A percentile compares a stretch with the other conserved stretches of the same genome.
Evolutionary conservation across 345 rosid species (phyloP).

Genomic region (Eucalyptus cloeziana): DNA sequence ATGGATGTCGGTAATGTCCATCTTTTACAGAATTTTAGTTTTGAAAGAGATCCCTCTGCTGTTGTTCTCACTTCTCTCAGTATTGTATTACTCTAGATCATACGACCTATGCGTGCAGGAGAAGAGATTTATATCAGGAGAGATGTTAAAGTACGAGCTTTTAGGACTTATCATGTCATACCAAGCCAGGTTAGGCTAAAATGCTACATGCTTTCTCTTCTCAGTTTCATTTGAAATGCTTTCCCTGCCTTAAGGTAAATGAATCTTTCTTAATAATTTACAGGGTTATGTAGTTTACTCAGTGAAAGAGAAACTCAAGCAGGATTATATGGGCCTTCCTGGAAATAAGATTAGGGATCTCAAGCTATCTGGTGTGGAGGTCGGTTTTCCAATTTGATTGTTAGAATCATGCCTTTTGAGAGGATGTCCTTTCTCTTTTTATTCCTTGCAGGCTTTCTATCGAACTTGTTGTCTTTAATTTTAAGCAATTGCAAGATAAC

Average conservation of each 20-base stretch:
- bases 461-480: neutral
- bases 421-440: neutral
- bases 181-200: conserved; percentile 57
- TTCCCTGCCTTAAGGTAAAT: neutral
- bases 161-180: conserved; percentile 82
- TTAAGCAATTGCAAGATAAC: neutral
- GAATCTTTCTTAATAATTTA: neutral
- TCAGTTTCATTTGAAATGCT: neutral
- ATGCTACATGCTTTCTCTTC: neutral
- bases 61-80: neutral
- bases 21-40: neutral
- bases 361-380: conserved; percentile 84
- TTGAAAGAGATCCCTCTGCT: neutral
- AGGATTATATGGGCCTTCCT: conserved; percentile 64
- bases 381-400: conserved; percentile 7
- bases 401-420: neutral
- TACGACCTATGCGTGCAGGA: conserved; percentile 35
- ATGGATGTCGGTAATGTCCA: conserved; percentile 67
- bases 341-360: conserved; percentile 62
- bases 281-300: conserved; percentile 89
- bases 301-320: conserved; percentile 65
- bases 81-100: neutral
- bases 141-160: conserved; percentile 88
- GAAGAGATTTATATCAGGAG: conserved; percentile 67
- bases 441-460: neutral